Base-by-base conservation (phyloP, 2,329 filamentous ascomycete genomes). In the Colletotrichum kahawae region DNA sequence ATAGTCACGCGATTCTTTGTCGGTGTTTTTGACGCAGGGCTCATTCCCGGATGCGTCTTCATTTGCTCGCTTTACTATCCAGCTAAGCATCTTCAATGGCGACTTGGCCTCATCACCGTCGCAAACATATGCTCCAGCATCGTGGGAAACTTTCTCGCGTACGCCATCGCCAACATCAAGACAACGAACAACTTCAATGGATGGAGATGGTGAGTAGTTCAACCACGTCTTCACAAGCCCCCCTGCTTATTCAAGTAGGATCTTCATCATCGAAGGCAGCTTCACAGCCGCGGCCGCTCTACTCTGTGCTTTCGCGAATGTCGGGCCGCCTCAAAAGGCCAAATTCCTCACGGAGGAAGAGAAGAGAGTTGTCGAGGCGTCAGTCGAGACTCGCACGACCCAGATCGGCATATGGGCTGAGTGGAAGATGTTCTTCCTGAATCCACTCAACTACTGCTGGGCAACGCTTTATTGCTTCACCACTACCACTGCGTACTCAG, bases 251-350 rank as follows among this genome's bases (percentile, higher is more conserved):
- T 31, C 4, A 4, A 7, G 0, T 27, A 77, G 79, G 82, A 84
- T 83, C 18, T 85, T 85, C 36, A 84, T 85, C n/a, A 81, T 85
- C 14, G 84, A 85, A 63, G 81, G 70, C 21, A 73, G 77, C 6
- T 71, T 81, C 18, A 82, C 81, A 3, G 71, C 79, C 3, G 71
- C 77, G 14, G 75, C 79, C 29, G 74, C 78, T 82, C 59, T 81
- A 81, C 9, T 70, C 6, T 78, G 76, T 56, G 33, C 56, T 9
- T 36, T 66, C 13, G 67, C 77, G 2, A 74, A 76, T 12, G 63
- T 77, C 16, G 74, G 77, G 5, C 74, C 74, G 4, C 77, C 77
- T 6, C 24, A 71, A 3, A 78, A 75, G 12, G 76, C 77, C 5
- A 68, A 65, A 2, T 78, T 77, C 31, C 68, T 78, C 8, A 75